Evolutionary conservation across 1,284 basidiomycete genomes (phyloP).

Genomic region (Leccinum pseudoinsigne): DNA sequence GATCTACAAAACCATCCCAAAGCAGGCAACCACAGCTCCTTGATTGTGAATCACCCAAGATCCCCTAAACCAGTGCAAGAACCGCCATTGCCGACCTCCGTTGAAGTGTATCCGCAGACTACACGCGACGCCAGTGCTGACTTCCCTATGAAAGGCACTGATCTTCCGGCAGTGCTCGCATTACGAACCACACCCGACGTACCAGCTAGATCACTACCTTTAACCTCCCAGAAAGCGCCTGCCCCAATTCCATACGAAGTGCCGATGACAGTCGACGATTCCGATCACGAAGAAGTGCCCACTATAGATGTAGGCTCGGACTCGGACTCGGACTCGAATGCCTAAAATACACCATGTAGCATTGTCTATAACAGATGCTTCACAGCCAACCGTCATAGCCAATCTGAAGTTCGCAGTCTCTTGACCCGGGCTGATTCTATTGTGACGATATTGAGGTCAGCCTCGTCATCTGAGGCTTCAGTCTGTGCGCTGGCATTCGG

Average conservation of each 20-base stretch:
- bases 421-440: constrained; percentile 23
- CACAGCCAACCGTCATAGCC: not conserved
- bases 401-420: constrained; percentile 19
- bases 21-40: constrained; percentile 4
- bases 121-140: not conserved
- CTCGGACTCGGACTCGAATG: constrained; percentile 32
- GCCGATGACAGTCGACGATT: constrained; percentile 31
- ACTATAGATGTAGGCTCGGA: constrained; percentile 53
- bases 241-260: not conserved
- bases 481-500: constrained; percentile 10
- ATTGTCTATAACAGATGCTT: not conserved
- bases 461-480: constrained; percentile 49
- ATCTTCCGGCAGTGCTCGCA: not conserved
- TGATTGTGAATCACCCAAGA: constrained; percentile 3
- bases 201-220: not conserved
- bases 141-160: not conserved
- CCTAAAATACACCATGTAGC: constrained; percentile 14
- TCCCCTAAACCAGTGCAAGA: constrained; percentile 1
- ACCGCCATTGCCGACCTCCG: not conserved
- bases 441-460: constrained; percentile 4
- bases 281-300: constrained; percentile 56
- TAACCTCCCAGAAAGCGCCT: constrained; percentile 12
- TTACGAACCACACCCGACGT: not conserved
- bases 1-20: constrained; percentile 3
- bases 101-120: constrained; percentile 3